Evolutionary conservation across 2,329 filamentous ascomycete genomes (phyloP), one percentile per base, ranked within the genome.

Genomic region (Colletotrichum sp.): DNA sequence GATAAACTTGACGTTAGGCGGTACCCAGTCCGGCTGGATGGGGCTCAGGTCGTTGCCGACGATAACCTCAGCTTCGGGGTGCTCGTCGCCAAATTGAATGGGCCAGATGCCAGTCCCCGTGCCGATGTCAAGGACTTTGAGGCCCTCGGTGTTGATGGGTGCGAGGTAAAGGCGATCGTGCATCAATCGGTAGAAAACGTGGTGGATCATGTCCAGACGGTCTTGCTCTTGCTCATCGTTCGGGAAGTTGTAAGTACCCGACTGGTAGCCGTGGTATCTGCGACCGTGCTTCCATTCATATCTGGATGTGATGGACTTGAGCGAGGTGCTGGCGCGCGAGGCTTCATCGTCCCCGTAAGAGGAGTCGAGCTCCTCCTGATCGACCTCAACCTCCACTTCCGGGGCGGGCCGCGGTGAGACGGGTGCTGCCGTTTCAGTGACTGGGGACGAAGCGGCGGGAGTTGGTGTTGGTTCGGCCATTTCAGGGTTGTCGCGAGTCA

Each of bases 201-300:
- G 81, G 70, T 87, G 85, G 5, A 84, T 72, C 78, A 86, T 85
- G 62, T 87, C 85, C 3, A 87, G 80, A 0, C 85, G 83, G 52
- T 85, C 82, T 63, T 86, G 84, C 69, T 87, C 84, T 10, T 77
- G 71, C 49, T 86, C 83, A 28, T 86, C 85, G 32, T 86, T 85
- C 30, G 84, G 84, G 26, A 84, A 84, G 24, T 79, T 81, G 64
- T 85, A 78, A 3, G 32, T 26, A 6, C 77, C 72, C 9, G 67
- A 67, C n/a, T 69, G 71, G 32, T 76, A 78, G 16, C 55, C 71
- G 24, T 76, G 71, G n/a, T 74, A 75, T 9, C 70, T 44, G 12
- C 74, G 73, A 9, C 67, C 71, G 36, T 78, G 76, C 30, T 76
- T 70, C 52, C 63, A 68, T 26, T 72, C 72, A 34, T 75, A 75